Evolutionary conservation across 2,329 filamentous ascomycete genomes (phyloP).

Genomic region (Chaetothyriales sp.): DNA sequence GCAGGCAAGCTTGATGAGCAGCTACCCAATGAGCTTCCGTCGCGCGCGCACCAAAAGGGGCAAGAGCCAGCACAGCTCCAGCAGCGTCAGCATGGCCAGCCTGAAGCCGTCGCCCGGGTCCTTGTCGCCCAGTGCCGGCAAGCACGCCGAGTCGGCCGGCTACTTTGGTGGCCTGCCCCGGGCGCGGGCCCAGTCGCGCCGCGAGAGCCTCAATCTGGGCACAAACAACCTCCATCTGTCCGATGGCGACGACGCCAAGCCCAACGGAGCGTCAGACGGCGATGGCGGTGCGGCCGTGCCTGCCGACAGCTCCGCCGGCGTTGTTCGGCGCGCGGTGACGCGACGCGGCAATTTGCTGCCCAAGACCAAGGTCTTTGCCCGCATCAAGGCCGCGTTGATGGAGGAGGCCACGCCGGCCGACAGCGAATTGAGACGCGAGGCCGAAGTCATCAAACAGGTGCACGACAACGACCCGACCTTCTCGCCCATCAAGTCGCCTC

Average conservation of each 20-base stretch:
- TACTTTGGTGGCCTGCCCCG: constrained; percentile 42
- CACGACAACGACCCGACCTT: constrained; percentile 63
- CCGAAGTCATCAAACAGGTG: constrained; percentile 89
- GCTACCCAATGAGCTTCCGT: constrained; percentile 69
- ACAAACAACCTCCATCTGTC: constrained; percentile 77
- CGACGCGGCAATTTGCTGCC: constrained; percentile 81
- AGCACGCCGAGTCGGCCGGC: constrained; percentile 39
- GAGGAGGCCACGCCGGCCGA: constrained; percentile 84
- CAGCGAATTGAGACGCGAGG: constrained; percentile 76
- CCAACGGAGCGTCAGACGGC: constrained; percentile 22
- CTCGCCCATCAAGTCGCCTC: constrained; percentile 19
- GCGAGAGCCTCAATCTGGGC: constrained; percentile 82
- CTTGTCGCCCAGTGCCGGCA: constrained; percentile 58
- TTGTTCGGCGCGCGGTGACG: constrained; percentile 71
- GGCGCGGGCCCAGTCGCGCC: constrained; percentile 43
- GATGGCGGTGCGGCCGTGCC: constrained; percentile 16
- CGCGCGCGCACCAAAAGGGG: constrained; percentile 44
- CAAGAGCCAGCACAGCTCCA: constrained; percentile 51
- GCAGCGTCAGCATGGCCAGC: constrained; percentile 56
- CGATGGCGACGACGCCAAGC: constrained; percentile 54
- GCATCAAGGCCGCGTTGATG: constrained; percentile 75
- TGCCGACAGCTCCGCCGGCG: constrained; percentile 45
- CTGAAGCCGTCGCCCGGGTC: constrained; percentile 57
- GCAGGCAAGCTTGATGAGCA: constrained; percentile 57
- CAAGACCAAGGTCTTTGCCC: constrained; percentile 89